phyloP scores from a whole-genome alignment of 2,329 filamentous ascomycete genomes.

The Botrytis hyacinthi region DNA sequence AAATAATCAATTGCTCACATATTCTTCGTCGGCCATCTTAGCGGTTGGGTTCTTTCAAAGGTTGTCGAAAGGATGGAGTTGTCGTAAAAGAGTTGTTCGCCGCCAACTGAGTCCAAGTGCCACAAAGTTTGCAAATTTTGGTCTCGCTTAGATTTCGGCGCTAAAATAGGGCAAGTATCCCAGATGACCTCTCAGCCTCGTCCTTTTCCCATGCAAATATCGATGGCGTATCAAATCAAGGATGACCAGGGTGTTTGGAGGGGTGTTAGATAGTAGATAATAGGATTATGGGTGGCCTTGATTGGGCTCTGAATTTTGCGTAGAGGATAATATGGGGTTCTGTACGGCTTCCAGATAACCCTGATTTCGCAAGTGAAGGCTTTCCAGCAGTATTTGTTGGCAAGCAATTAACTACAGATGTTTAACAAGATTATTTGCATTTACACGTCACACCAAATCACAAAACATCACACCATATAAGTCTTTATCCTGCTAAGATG shows the following conservation, averaged over 20 bases:
- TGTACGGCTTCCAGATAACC: background rate
- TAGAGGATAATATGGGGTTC: background rate
- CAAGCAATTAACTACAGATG: background rate
- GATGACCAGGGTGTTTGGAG: background rate
- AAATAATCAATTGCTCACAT: conserved; percentile 52
- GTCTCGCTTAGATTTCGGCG: conserved; percentile 18
- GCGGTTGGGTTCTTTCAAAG: conserved; percentile 42
- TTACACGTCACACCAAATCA: background rate
- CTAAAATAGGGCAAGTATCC: conserved; percentile 16
- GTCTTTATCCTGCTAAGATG: background rate
- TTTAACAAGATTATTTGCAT: background rate
- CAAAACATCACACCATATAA: background rate
- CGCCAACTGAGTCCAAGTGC: background rate
- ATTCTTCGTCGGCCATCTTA: conserved; percentile 77
- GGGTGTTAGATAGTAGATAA: background rate
- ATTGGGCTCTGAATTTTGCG: background rate
- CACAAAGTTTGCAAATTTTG: conserved; percentile 1
- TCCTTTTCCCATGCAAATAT: background rate
- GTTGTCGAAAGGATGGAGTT: conserved; percentile 35
- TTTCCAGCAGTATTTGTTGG: background rate
- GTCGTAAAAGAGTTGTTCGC: conserved; percentile 24
- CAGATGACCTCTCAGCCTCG: conserved; percentile 14
- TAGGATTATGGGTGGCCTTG: background rate
- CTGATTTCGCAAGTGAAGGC: background rate
- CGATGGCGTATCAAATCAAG: background rate